Evolutionary conservation across 192 early-diverging fungal genomes (phyloP).

Genomic region (Geranomyces variabilis): DNA sequence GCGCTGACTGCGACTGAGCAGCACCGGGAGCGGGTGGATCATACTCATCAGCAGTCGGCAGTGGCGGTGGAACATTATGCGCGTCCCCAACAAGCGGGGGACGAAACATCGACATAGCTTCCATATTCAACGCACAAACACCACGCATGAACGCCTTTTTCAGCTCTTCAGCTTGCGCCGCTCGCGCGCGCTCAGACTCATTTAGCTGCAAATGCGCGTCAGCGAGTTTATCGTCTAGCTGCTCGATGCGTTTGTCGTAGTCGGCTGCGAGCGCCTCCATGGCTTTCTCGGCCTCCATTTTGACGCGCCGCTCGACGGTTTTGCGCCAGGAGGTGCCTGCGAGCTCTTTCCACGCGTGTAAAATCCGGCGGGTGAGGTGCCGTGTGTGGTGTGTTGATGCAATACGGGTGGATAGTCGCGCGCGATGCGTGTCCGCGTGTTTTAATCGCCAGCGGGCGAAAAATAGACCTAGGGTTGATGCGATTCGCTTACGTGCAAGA

Average conservation of each 20-base stretch:
- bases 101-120: slow-evolving; percentile 52
- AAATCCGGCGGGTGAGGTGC: slow-evolving; percentile 13
- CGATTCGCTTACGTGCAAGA: slow-evolving; percentile 7
- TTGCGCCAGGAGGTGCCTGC: slow-evolving; percentile 43
- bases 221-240: slow-evolving; percentile 17
- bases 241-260: slow-evolving; percentile 41
- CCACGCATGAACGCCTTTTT: slow-evolving; percentile 54
- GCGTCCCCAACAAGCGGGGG: slow-evolving; percentile 10
- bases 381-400: slow-evolving; percentile 14
- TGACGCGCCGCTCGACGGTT: slow-evolving; percentile 39
- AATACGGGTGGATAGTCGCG: slow-evolving; percentile 31
- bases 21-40: background rate
- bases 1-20: background rate
- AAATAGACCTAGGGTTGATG: slow-evolving; percentile 5
- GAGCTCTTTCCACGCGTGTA: slow-evolving; percentile 46
- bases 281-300: slow-evolving; percentile 46
- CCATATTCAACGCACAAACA: slow-evolving; percentile 54
- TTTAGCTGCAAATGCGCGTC: slow-evolving; percentile 15
- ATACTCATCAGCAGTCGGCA: background rate
- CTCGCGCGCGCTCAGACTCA: slow-evolving; percentile 27
- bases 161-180: slow-evolving; percentile 45
- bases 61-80: background rate
- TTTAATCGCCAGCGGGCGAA: slow-evolving; percentile 42
- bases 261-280: slow-evolving; percentile 33
- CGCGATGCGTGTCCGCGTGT: slow-evolving; percentile 23